Evolutionary conservation across 345 rosid species (phyloP), one percentile per base, ranked within the genome.

Genomic region (Syzygium aromaticum): DNA sequence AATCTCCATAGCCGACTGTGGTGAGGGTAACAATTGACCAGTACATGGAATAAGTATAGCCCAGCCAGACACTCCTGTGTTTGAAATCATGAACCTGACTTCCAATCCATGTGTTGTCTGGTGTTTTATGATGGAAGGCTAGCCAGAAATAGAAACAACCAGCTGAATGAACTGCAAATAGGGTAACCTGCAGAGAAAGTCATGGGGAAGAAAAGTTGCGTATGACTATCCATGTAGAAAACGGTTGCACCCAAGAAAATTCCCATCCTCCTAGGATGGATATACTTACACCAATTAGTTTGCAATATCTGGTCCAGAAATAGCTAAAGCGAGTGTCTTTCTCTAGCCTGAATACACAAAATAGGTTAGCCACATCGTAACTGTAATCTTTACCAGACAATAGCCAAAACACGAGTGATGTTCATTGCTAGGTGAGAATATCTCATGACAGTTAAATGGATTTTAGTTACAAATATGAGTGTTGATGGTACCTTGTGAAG

Each of bases 1-100:
- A 85, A 88, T 97, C 99, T 25, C 99, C 99, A 51, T 97, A 97
- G 80, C 99, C 99, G 6, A 96, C 98, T 0, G 98, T 95, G 51
- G 98, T 93, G 88, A 97, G 97, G 77, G 99, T 97, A 88, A 95
- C 98, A 52, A 95, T 93, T 22, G 99, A 95, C 98, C 98, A 97
- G 89, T 97, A 97, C 86, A 97, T 90, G 87, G 99, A 96, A 77
- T 96, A 97, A 28, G 96, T 97, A 91, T 97, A 97, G 84, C 99
- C 94, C 51, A 94, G 87, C 98, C 99, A 96, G 5, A 96, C 87
- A 90, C 96, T 95, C 89, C 91, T 92, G 6, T 92, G 88, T 77
- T 95, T 92, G 90, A 97, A 97, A 91, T 95, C 93, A 2, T 51
- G 38, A 3, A 95, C 90, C 84, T 77, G 83, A 57, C 52, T 51